Conservation (phyloP, 768 basidiomycete genomes). For the Candolleomyces efflorescens region DNA sequence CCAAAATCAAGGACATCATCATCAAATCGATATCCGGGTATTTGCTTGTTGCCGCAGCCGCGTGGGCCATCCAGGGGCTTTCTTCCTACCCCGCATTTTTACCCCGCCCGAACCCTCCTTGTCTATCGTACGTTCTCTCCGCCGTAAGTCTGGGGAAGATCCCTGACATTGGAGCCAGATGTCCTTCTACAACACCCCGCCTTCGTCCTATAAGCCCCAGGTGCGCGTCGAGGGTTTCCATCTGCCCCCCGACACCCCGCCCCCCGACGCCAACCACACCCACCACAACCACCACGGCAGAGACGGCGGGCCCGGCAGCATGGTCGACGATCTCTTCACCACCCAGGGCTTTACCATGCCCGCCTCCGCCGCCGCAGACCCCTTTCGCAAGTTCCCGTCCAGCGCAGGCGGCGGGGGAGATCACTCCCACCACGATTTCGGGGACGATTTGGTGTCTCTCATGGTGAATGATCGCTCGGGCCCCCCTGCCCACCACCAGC, state of each 20-base stretch:
- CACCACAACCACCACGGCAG: conserved; percentile 3
- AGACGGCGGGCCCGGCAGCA: conserved; percentile 23
- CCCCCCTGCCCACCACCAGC: conserved; percentile 13
- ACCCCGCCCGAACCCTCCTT: too few relatives aligned
- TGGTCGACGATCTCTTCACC: conserved; percentile 33
- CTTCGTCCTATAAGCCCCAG: conserved; percentile 48
- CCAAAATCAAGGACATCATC: too few relatives aligned
- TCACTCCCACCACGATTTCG: conserved; percentile 44
- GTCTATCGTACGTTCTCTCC: too few relatives aligned
- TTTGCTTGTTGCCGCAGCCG: neutral
- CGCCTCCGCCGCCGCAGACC: conserved; percentile 21
- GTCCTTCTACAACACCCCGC: conserved; percentile 32
- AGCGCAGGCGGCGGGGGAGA: conserved; percentile 14
- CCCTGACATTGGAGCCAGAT: conserved; percentile 10
- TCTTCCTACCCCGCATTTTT: too few relatives aligned
- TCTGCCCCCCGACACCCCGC: conserved; percentile 35
- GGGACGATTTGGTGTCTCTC: conserved; percentile 64
- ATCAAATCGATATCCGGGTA: neutral
- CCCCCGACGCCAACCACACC: conserved; percentile 22
- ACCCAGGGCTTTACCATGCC: conserved; percentile 41
- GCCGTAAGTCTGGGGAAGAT: too few relatives aligned
- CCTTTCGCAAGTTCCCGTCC: conserved; percentile 48
- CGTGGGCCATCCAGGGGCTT: neutral
- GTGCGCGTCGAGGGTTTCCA: conserved; percentile 76
- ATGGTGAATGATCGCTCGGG: conserved; percentile 35